Evolutionary conservation across 176 grass and related monocot genomes (phyloP).

Genomic region (Oryza nivara): DNA sequence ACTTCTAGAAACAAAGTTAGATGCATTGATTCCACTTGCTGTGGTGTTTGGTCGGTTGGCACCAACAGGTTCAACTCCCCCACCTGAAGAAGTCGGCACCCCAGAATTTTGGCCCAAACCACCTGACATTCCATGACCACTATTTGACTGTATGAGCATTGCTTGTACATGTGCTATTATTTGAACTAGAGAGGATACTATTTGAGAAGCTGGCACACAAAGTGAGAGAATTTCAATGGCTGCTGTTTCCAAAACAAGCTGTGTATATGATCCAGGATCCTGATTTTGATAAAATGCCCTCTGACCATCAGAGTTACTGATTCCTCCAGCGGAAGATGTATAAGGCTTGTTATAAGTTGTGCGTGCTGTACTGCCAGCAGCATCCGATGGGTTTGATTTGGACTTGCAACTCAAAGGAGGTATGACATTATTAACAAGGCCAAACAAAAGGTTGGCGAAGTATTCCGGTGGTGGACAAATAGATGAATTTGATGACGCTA

Average conservation of each 20-base stretch:
- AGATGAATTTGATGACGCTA: constrained; percentile 64
- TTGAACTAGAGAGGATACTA: constrained; percentile 88
- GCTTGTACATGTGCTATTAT: constrained; percentile 85
- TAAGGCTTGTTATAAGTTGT: constrained; percentile 62
- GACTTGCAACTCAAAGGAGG: constrained; percentile 91
- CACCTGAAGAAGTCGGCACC: constrained; percentile 76
- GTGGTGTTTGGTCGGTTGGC: constrained; percentile 57
- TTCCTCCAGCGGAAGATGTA: constrained; percentile 54
- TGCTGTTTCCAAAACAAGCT: constrained; percentile 97
- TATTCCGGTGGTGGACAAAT: constrained; percentile 87
- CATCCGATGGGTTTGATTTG: constrained; percentile 66
- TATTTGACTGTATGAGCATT: constrained; percentile 85
- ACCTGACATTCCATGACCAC: constrained; percentile 63
- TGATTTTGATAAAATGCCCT: constrained; percentile 98
- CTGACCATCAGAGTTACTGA: constrained; percentile 64
- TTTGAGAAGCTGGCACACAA: constrained; percentile 70
- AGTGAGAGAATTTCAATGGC: constrained; percentile 97
- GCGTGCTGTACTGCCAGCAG: constrained; percentile 38
- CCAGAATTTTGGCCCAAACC: constrained; percentile 71
- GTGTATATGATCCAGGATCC: constrained; percentile 96
- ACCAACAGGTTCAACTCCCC: constrained; percentile 59
- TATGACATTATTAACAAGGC: constrained; percentile 95
- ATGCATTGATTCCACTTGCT: constrained; percentile 65
- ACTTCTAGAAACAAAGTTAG: constrained; percentile 91
- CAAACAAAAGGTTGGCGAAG: constrained; percentile 88